Evolutionary conservation across 2,329 filamentous ascomycete species (phyloP), one percentile per base, ranked within the genome.

Genomic region (Dactylellina cionopaga): DNA sequence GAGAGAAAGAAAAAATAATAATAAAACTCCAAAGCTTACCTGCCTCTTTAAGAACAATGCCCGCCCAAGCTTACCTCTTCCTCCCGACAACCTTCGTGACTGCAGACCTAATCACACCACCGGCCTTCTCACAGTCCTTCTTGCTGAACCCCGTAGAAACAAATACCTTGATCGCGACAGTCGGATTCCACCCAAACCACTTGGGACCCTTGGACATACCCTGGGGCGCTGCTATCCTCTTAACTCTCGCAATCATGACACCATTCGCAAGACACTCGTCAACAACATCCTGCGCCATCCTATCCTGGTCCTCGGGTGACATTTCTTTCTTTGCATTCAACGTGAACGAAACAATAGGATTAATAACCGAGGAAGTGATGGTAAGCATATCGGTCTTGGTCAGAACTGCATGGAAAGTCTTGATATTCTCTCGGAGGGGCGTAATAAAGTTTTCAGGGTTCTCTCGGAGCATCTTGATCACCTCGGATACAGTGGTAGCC

Each of bases 71-170:
- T 19, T 59, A 63, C 33, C 37, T 63, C 41, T 37, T 82, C 82
- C 76, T 37, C 1, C 84, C 86, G 85, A 99, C 88, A 73, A 98
- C 88, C 82, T 96, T 97, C 55, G 93, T 96, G 76, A 98, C 91
- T 11, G 95, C 94, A 81, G 97, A 93, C 71, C 94, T 86, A 76
- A 99, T 93, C 7, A 87, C 89, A 5, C 89, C 88, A 11, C 93
- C 95, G 0, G 95, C 92, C 83, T 96, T 96, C 82, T 99, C 96
- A 60, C 93, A 90, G 80, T 99, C 95, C 83, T 96, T 97, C 84
- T 91, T 96, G 22, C 91, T 90, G 74, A 99, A 83, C 1, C 91
- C 95, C 3, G 87, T 91, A 0, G 93, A 96, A 59, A 97, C 84
- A 79, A 94, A 98, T 10, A 98, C 87, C 82, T 98, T 97, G 74